Base-by-base conservation (phyloP, 2,329 filamentous ascomycete genomes). In the Cyclaneusma minus region DNA sequence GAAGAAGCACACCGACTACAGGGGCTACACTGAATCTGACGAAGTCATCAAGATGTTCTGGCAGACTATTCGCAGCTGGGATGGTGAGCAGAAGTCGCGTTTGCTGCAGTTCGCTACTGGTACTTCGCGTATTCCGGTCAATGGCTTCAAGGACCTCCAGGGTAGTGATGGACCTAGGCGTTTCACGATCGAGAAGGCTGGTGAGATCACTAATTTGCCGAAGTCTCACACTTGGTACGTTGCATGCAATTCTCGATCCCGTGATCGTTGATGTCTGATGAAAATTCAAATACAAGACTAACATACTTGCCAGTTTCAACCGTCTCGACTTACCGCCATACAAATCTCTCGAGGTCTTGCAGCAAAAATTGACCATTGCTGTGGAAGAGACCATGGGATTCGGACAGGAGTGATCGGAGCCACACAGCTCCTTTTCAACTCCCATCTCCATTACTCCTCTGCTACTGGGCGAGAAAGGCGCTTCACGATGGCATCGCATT, bases 1-100 rank as follows among this genome's bases (percentile, higher is more conserved):
- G 89, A 95, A 98, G 77, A 98, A 98, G 64, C 89, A 98, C 58
- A 98, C 89, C 24, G 89, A 98, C 49, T 98, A 98, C 55, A 79
- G 89, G 42, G 89, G 89, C 29, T 98, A 98, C 64, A 94, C 91
- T 7, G 89, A 98, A 56, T 84, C 76, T 30, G 89, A 98, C 44
- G 83, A 94, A 47, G 89, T 98, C 14, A 89, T 98, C 39, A 81
- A 91, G 52, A 85, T 91, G 62, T 98, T 98, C 68, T 98, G 89
- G 89, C 85, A 93, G 62, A 87, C 80, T 34, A 89, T 98, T 38
- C 76, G 87, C 39, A 82, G 72, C 34, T 98, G 89, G 89, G 89
- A 98, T 50, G 84, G 89, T 15, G 89, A 98, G 54, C 89, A 98
- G 55, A 98, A 98, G 62, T 93, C 83, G 28, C 77, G 89, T 46